A percentile compares a stretch with the other conserved stretches of the same genome.
phyloP scores from a whole-genome alignment of 257 asterid genomes.

The Nicotiana tabacum region DNA sequence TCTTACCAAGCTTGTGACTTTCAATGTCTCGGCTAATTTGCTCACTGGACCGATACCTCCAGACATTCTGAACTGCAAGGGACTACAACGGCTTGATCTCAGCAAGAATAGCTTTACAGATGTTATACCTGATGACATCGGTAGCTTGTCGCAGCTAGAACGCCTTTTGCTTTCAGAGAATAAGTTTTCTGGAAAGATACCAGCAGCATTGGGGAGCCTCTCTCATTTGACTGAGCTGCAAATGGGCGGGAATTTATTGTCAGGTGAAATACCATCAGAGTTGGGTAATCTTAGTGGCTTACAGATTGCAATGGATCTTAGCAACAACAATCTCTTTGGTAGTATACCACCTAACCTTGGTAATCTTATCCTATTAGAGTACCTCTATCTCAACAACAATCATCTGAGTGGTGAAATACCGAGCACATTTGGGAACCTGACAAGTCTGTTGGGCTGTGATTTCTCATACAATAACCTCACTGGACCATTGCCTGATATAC shows the following conservation, averaged over 20 bases:
- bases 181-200: conserved; percentile 60
- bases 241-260: conserved; percentile 72
- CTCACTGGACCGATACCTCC: conserved; percentile 56
- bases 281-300: conserved; percentile 63
- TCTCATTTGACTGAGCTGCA: conserved; percentile 83
- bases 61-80: conserved; percentile 61
- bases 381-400: conserved; percentile 62
- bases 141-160: conserved; percentile 71
- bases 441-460: conserved; percentile 82
- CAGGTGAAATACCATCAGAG: conserved; percentile 78
- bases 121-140: conserved; percentile 53
- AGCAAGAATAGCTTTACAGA: conserved; percentile 59
- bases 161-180: conserved; percentile 69
- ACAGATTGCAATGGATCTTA: conserved; percentile 83
- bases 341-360: conserved; percentile 79
- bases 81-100: conserved; percentile 81
- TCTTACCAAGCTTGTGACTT: conserved; percentile 61
- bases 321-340: conserved; percentile 68
- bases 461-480: conserved; percentile 70
- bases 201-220: conserved; percentile 69
- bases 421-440: conserved; percentile 61
- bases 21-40: conserved; percentile 62
- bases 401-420: conserved; percentile 78
- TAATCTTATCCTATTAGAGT: conserved; percentile 65
- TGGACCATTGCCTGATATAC: conserved; percentile 72